Percentiles rank a stretch among this genome's conserved stretches.
These are phyloP conservation scores for Trichosanthes cucumerina DNA, from an alignment of 306 rosid genomes.

Conservation along the genomic window DNA sequence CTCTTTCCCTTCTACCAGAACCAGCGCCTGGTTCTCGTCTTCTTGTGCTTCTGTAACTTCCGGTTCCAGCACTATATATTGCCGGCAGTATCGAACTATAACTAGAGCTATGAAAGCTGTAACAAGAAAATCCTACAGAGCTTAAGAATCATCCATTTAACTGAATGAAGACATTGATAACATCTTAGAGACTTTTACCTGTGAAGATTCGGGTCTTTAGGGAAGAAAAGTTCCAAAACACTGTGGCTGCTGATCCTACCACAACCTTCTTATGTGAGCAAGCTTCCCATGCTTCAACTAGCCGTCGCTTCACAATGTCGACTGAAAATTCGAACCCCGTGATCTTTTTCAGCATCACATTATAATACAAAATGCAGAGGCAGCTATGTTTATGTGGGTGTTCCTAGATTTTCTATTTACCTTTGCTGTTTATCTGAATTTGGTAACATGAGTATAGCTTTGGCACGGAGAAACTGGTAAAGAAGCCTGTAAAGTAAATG, in stretches of 20 bases:
- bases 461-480: conserved; percentile 65
- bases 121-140: background rate
- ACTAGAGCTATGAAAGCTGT: conserved; percentile 78
- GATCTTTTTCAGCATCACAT: conserved; percentile 1
- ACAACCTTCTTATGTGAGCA: conserved; percentile 76
- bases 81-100: conserved; percentile 43
- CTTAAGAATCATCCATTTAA: conserved; percentile 4
- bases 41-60: conserved; percentile 31
- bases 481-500: conserved; percentile 37
- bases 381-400: background rate
- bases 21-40: conserved; percentile 17
- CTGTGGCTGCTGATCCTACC: conserved; percentile 34
- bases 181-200: conserved; percentile 23
- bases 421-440: conserved; percentile 47
- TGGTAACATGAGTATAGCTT: conserved; percentile 63
- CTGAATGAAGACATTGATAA: background rate
- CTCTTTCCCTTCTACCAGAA: conserved; percentile 14
- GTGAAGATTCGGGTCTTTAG: conserved; percentile 61
- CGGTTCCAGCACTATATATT: conserved; percentile 27
- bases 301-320: conserved; percentile 34
- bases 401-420: conserved; percentile 18
- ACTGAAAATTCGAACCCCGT: conserved; percentile 23
- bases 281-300: conserved; percentile 57
- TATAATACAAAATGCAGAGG: background rate
- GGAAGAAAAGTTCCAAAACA: conserved; percentile 75